Evolutionary conservation across 495 filamentous ascomycete genomes (phyloP).

Genomic region (Neurospora tetraspora): DNA sequence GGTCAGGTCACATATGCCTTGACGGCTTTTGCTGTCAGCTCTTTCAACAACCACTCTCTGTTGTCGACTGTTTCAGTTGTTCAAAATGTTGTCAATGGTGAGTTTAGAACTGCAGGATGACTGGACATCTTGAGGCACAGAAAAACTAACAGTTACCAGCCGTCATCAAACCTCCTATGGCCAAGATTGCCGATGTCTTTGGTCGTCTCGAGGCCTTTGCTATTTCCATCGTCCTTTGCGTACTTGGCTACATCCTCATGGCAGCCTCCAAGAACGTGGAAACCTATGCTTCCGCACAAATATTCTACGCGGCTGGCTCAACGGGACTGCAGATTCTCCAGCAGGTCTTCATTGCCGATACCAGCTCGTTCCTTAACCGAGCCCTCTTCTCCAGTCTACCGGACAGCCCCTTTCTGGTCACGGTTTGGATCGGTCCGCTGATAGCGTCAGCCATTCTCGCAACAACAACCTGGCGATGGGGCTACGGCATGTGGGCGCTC

Average conservation of each 20-base stretch:
- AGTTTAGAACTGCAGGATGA: not conserved
- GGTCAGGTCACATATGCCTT: slow-evolving; percentile 36
- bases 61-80: slow-evolving; percentile 48
- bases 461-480: slow-evolving; percentile 49
- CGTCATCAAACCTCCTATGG: slow-evolving; percentile 35
- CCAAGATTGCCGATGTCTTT: slow-evolving; percentile 35
- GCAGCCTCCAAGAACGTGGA: slow-evolving; percentile 28
- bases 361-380: slow-evolving; percentile 51
- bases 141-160: slow-evolving; percentile 10
- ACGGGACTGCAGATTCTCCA: slow-evolving; percentile 48
- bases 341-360: slow-evolving; percentile 56
- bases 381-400: slow-evolving; percentile 51
- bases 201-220: slow-evolving; percentile 31
- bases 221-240: slow-evolving; percentile 24
- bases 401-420: slow-evolving; percentile 51
- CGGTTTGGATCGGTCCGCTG: slow-evolving; percentile 41
- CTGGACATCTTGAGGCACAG: not conserved
- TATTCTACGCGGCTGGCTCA: slow-evolving; percentile 36
- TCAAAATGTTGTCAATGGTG: slow-evolving; percentile 39
- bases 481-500: slow-evolving; percentile 49
- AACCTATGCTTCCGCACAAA: slow-evolving; percentile 35
- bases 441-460: slow-evolving; percentile 35
- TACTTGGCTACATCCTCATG: slow-evolving; percentile 32
- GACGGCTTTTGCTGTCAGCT: slow-evolving; percentile 39
- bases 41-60: slow-evolving; percentile 48